A percentile compares a stretch with the other conserved stretches of the same genome.
Evolutionary conservation across 2,329 filamentous ascomycete species (phyloP).

Genomic region (Aphanocladium album): DNA sequence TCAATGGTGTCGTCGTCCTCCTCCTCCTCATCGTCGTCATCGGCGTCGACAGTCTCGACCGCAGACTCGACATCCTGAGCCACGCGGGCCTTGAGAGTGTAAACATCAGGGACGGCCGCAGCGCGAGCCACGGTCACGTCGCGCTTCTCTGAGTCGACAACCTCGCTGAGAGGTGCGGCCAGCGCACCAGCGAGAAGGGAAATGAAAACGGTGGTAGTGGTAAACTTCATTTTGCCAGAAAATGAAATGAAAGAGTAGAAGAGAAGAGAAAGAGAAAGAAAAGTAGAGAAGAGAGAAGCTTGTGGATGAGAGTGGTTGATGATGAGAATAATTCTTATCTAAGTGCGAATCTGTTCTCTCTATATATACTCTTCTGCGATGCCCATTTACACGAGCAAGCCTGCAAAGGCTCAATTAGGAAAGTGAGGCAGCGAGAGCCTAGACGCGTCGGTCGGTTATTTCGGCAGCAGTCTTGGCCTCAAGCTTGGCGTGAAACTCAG

Average conservation of each 20-base stretch:
- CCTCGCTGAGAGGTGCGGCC: not conserved
- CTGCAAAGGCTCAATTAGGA: not conserved
- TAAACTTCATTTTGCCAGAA: conserved; percentile 12
- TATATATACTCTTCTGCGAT: not conserved
- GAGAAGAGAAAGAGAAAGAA: not conserved
- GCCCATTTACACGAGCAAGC: not conserved
- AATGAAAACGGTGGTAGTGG: conserved; percentile 3
- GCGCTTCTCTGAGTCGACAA: not conserved
- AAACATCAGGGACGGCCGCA: not conserved
- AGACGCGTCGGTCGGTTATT: not conserved
- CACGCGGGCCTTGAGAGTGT: not conserved
- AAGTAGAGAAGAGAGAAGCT: not conserved
- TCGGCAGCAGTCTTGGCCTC: not conserved
- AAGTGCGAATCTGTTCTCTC: not conserved
- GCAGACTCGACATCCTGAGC: not conserved
- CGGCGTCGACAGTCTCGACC: not conserved
- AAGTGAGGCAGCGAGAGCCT: not conserved
- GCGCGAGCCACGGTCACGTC: not conserved
- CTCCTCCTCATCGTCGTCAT: not conserved
- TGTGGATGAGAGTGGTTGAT: not conserved
- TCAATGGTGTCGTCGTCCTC: not conserved
- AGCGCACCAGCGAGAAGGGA: conserved; percentile 7
- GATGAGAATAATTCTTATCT: not conserved
- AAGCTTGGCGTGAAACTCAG: not conserved
- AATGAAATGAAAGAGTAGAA: not conserved